phyloP scores from a whole-genome alignment of 345 rosid genomes.

The Bruguiera sexangula region DNA sequence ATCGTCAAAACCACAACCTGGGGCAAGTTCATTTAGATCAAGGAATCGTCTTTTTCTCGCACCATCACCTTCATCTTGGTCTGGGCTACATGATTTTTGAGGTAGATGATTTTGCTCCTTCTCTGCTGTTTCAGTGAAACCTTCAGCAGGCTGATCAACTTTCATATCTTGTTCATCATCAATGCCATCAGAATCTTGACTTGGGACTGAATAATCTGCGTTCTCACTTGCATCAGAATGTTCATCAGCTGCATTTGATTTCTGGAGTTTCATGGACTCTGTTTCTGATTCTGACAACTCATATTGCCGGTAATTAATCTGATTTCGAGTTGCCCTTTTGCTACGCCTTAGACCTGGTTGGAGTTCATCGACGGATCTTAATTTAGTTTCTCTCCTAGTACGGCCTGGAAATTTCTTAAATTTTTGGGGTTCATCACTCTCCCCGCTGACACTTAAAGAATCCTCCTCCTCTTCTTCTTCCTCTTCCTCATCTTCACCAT shows the following conservation, averaged over 20 bases:
- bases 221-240: conserved; percentile 63
- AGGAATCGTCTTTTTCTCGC: conserved; percentile 63
- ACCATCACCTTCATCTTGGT: conserved; percentile 56
- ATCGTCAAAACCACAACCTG: conserved; percentile 88
- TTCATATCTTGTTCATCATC: conserved; percentile 50
- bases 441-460: conserved; percentile 70
- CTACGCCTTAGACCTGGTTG: conserved; percentile 93
- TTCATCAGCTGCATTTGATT: conserved; percentile 51
- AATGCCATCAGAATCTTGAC: conserved; percentile 53
- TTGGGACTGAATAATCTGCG: conserved; percentile 52
- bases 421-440: conserved; percentile 71
- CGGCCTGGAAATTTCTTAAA: conserved; percentile 68
- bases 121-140: conserved; percentile 32
- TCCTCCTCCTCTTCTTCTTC: conserved; percentile 88
- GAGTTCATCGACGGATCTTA: conserved; percentile 62
- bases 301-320: conserved; percentile 69
- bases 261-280: conserved; percentile 52
- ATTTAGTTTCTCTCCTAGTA: conserved; percentile 66
- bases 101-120: conserved; percentile 43
- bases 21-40: conserved; percentile 89
- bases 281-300: conserved; percentile 84
- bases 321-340: conserved; percentile 77
- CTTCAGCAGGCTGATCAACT: conserved; percentile 44
- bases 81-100: conserved; percentile 44
- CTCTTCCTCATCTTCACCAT: conserved; percentile 75